phyloP scores from a whole-genome alignment of 2,329 filamentous ascomycete species.

The Fusarium drepaniforme region DNA sequence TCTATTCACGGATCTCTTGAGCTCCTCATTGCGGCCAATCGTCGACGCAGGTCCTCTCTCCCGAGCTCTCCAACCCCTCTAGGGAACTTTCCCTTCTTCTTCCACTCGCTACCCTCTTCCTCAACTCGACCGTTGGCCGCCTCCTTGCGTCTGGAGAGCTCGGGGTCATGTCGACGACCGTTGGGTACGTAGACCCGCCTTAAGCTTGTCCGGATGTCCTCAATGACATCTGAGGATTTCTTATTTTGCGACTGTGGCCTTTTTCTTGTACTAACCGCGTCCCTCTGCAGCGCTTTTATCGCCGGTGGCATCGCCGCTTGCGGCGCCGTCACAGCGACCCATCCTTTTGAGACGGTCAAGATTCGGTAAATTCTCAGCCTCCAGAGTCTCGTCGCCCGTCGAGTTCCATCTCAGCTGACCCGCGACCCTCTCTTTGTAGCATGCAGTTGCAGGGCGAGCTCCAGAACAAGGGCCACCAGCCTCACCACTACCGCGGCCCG shows the following conservation, averaged over 20 bases:
- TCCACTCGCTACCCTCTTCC: conserved; percentile 5
- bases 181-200: conserved; percentile 50
- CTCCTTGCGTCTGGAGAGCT: conserved; percentile 39
- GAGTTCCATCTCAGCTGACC: conserved; percentile 8
- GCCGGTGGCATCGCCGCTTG: conserved; percentile 97
- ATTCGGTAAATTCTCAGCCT: conserved; percentile 75
- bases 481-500: conserved; percentile 90
- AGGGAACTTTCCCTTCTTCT: conserved; percentile 18
- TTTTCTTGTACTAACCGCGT: conserved; percentile 15
- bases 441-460: conserved; percentile 98
- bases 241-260: conserved; percentile 16
- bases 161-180: conserved; percentile 43
- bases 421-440: conserved; percentile 55
- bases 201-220: not conserved
- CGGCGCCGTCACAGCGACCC: conserved; percentile 96
- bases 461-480: conserved; percentile 85
- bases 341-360: conserved; percentile 99
- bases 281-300: conserved; percentile 79
- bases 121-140: conserved; percentile 9
- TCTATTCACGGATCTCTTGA: not conserved
- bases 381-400: not conserved
- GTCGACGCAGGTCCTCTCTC: conserved; percentile 28
- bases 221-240: not conserved
- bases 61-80: conserved; percentile 37
- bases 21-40: conserved; percentile 15